Conservation (phyloP, 1,139 yeast species). For the Sugiyamaella paludigena region DNA sequence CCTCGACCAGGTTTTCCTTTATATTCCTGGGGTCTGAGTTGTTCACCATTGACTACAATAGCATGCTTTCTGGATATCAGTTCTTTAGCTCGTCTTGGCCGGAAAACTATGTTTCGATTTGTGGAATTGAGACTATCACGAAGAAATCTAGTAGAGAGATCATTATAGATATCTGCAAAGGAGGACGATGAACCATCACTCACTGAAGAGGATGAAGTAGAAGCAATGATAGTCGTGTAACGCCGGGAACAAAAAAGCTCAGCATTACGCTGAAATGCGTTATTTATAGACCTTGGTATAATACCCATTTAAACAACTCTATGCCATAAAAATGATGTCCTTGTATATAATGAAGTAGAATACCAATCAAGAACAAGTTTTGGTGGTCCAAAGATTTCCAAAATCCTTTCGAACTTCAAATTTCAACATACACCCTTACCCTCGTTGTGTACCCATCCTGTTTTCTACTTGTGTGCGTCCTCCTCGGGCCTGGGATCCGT, state of each 20-base stretch:
- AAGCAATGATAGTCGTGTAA: too few species aligned
- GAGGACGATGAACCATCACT: background rate
- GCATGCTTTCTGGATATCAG: constrained; percentile 26
- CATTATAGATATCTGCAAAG: constrained; percentile 12
- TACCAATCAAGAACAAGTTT: background rate
- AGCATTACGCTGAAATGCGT: too few species aligned
- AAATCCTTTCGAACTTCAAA: background rate
- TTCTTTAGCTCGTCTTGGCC: constrained; percentile 28
- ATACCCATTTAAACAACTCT: background rate
- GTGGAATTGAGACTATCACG: constrained; percentile 23
- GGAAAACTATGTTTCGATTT: constrained; percentile 30
- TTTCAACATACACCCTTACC: constrained; percentile 2
- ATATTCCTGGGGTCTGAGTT: constrained; percentile 26
- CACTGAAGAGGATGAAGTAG: background rate
- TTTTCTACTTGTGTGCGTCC: too few species aligned
- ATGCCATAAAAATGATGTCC: background rate
- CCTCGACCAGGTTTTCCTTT: constrained; percentile 30
- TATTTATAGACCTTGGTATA: too few species aligned
- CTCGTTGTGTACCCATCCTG: too few species aligned
- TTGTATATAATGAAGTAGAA: background rate
- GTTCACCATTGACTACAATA: constrained; percentile 24
- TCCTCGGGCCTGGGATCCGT: too few species aligned
- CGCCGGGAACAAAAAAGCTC: too few species aligned
- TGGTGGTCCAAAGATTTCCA: too few species aligned
- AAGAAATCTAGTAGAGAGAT: constrained; percentile 19